Percentiles rank a stretch among this genome's conserved stretches.
phyloP scores from a whole-genome alignment of 495 filamentous ascomycete genomes.

The Schizothecium vesticola region DNA sequence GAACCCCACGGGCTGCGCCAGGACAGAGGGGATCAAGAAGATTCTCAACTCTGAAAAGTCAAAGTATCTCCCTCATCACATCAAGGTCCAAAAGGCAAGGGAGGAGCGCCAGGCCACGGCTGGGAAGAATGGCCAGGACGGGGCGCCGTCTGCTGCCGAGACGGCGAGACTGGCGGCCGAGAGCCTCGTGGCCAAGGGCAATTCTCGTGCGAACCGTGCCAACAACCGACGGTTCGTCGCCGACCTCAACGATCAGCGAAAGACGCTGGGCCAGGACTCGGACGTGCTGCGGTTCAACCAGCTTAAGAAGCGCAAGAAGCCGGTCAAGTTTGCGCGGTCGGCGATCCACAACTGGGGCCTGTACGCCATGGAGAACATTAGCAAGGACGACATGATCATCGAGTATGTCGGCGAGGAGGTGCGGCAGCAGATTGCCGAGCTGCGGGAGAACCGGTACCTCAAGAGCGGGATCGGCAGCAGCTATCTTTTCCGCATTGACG shows the following conservation, averaged over 20 bases:
- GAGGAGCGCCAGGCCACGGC: slow-evolving; percentile 81
- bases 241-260: slow-evolving; percentile 90
- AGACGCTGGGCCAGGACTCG: slow-evolving; percentile 75
- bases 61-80: slow-evolving; percentile 94
- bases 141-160: slow-evolving; percentile 59
- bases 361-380: slow-evolving; percentile 95
- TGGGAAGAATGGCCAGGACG: slow-evolving; percentile 62
- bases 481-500: slow-evolving; percentile 97
- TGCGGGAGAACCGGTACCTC: slow-evolving; percentile 84
- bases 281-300: slow-evolving; percentile 97
- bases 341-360: slow-evolving; percentile 99
- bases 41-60: slow-evolving; percentile 96
- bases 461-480: slow-evolving; percentile 96
- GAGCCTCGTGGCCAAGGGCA: slow-evolving; percentile 67
- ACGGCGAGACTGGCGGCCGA: slow-evolving; percentile 71
- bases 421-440: slow-evolving; percentile 89
- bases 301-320: slow-evolving; percentile 98
- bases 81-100: slow-evolving; percentile 84
- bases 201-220: slow-evolving; percentile 83
- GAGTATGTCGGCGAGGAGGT: slow-evolving; percentile 99
- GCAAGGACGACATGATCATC: slow-evolving; percentile 99
- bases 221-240: slow-evolving; percentile 92
- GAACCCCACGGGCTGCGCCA: slow-evolving; percentile 75
- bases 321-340: slow-evolving; percentile 93
- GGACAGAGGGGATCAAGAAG: slow-evolving; percentile 89